These are phyloP conservation scores for Mycena latifolia DNA, from an alignment of 768 basidiomycete species.

Conservation along the genomic window DNA sequence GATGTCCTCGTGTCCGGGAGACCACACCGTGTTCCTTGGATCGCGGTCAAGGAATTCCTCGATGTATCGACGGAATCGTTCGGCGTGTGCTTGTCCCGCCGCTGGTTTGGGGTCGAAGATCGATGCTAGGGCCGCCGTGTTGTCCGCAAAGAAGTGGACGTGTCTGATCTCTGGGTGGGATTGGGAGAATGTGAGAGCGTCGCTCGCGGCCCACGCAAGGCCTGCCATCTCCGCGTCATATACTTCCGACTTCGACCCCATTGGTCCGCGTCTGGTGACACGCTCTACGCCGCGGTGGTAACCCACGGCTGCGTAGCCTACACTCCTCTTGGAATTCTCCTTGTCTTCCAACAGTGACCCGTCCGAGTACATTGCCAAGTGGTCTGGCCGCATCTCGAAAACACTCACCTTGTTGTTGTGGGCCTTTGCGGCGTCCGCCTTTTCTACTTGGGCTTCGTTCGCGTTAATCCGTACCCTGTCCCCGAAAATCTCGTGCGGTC, in stretches of 20 bases:
- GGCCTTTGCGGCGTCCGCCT: not conserved
- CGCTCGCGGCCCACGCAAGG: not conserved
- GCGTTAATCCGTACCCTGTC: not conserved
- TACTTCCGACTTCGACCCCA: constrained; percentile 2
- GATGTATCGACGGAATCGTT: constrained; percentile 10
- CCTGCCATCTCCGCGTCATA: constrained; percentile 7
- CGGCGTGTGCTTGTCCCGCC: constrained; percentile 6
- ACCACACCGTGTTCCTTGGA: constrained; percentile 17
- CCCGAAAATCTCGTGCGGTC: not conserved
- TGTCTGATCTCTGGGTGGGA: not conserved
- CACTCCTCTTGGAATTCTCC: not conserved
- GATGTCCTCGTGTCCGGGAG: constrained; percentile 30
- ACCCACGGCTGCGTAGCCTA: not conserved
- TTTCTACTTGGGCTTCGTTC: not conserved
- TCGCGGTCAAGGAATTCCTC: constrained; percentile 16
- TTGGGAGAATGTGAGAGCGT: not conserved
- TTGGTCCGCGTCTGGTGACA: not conserved
- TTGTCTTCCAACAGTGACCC: not conserved
- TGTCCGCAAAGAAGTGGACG: constrained; percentile 8
- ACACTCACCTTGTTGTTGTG: no score
- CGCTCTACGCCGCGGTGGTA: not conserved
- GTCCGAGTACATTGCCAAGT: not conserved
- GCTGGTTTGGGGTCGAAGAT: constrained; percentile 14
- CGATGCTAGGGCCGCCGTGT: constrained; percentile 6
- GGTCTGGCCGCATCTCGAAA: not conserved